Evolutionary conservation across 495 filamentous ascomycete genomes (phyloP), one percentile per base, ranked within the genome.

Genomic region (Penicillium taxi): DNA sequence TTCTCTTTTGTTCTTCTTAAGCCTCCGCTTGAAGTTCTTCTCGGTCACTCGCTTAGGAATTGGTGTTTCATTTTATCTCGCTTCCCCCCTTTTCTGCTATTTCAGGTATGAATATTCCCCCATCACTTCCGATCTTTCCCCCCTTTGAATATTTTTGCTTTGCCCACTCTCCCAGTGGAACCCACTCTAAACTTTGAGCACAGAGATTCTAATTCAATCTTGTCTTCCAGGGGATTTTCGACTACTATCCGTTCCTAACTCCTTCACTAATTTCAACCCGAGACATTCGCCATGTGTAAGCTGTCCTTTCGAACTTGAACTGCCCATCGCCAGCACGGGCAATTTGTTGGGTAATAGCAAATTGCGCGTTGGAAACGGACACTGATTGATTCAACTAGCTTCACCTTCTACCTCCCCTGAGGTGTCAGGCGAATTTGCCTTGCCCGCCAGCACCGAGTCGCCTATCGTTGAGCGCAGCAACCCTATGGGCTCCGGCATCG

Each of bases 381-480:
- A 46, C 63, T 67, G 50, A 67, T 60, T 35, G 21, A 28, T 42
- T 29, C 23, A 6, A 52, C 23, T 53, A 67, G 63, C 63, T 60
- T 62, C 63, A 34, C 56, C 63, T 38, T 21, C 32, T 2, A 42
- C 61, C 44, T 60, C 61, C 34, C 55, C 61, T 26, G 43, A 56
- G 42, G 53, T 52, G 41, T 52, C 61, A 22, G 45, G 41, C 37
- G 51, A 55, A 26, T 68, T 61, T 4, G 51, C 57, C 33, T 56
- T 60, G 6, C 56, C 58, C 36, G 63, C 73, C 57, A 75, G 78
- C 60, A 68, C 70, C 19, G 59, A 70, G 9, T 73, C 75, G 35
- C 75, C 77, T 22, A 70, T 67, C 48, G 68, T 73, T 29, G 74
- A 79, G 47, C 71, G 72, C 52, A 75, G 67, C 58, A 86, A 75